Base-by-base conservation (phyloP, 805 yeast genomes). In the Ogataea nonfermentans region DNA sequence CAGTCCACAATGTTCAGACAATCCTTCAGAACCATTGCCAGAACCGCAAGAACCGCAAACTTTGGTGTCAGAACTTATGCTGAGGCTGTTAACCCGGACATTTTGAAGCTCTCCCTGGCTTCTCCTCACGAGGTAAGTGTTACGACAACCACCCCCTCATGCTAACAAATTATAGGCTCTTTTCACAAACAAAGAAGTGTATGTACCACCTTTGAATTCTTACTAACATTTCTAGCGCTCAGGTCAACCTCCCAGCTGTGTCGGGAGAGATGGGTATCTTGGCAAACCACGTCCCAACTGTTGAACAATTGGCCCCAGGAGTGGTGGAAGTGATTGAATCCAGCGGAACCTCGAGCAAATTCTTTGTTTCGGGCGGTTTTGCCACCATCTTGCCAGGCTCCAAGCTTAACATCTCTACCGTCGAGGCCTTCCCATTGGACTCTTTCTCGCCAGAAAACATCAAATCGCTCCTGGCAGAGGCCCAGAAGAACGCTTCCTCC, bases 301-400 rank as follows among this genome's bases (percentile, higher is more conserved):
- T 91, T 51, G 98, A 93, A 73, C 95, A 93, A 76, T 81, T 93
- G 65, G 78, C 81, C 62, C 96, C 99, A 56, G 99, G 99, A 68
- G 76, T 93, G 47, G 84, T 93, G 58, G 96, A 90, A 68, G 80
- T 93, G 62, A 83, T 87, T 53, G 91, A 87, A 67, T 76, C 79
- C 60, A 67, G 84, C 41, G 74, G 76, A 46, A 84, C 84, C 57
- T 67, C 84, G 51, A 71, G 78, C 63, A 87, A 85, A 68, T 91
- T 68, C 75, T 93, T 91, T 57, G 89, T 91, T 52, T 79, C 95
- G 48, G 98, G 98, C 53, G 99, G 99, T 55, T 85, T 91, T 60
- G 98, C 96, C 46, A 79, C 95, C 43, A 95, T 93, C 52, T 90
- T 86, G 66, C 97, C 96, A 69, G 95, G 87, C 61, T 89, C 96